A percentile compares a stretch with the other conserved stretches of the same genome.
Conservation (phyloP, 768 basidiomycete genomes). For the Suillus americanus region DNA sequence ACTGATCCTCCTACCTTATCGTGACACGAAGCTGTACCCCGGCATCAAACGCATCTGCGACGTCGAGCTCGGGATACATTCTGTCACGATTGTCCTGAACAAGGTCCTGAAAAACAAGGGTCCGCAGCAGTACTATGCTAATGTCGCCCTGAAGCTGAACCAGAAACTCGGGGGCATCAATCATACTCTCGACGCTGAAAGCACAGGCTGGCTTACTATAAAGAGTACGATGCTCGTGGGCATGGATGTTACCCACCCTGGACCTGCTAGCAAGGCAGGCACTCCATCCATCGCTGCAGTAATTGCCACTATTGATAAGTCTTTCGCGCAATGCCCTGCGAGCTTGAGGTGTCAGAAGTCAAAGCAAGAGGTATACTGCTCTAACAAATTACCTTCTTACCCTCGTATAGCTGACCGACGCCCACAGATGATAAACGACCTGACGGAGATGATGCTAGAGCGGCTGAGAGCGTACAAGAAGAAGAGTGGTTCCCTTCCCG, state of each 20-base stretch:
- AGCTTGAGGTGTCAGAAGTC: constrained; percentile 64
- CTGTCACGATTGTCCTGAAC: constrained; percentile 53
- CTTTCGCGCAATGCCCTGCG: constrained; percentile 76
- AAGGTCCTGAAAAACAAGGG: constrained; percentile 41
- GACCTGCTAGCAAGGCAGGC: constrained; percentile 62
- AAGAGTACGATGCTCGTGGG: constrained; percentile 81
- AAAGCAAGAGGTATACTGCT: constrained; percentile 22
- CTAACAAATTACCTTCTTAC: background rate
- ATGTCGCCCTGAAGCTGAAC: constrained; percentile 79
- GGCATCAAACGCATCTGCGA: constrained; percentile 80
- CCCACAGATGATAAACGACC: constrained; percentile 66
- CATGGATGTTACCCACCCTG: constrained; percentile 82
- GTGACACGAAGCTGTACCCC: constrained; percentile 68
- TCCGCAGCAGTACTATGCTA: constrained; percentile 63
- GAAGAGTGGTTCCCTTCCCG: constrained; percentile 59
- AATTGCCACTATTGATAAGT: constrained; percentile 69
- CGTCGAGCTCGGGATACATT: constrained; percentile 63
- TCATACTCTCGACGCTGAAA: constrained; percentile 60
- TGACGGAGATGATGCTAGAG: constrained; percentile 68
- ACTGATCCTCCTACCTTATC: constrained; percentile 63
- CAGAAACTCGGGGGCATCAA: constrained; percentile 83
- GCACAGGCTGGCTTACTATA: constrained; percentile 65
- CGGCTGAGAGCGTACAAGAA: constrained; percentile 57
- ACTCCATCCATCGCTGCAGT: constrained; percentile 84
- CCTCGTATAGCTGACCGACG: background rate